Conservation (phyloP, 495 filamentous ascomycete species). For the Aspergillus homomorphus region DNA sequence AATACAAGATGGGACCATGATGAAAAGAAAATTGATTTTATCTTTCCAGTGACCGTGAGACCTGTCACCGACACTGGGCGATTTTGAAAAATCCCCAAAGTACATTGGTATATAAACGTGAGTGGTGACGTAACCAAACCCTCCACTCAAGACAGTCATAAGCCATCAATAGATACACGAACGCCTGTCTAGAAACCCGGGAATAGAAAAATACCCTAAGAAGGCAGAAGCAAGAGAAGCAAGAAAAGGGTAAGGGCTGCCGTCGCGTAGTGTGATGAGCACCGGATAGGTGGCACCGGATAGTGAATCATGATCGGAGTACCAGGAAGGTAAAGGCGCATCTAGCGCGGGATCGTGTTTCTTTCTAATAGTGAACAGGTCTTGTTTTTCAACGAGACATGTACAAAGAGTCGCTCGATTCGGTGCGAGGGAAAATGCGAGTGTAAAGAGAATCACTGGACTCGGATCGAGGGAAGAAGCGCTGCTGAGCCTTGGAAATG, state of each 20-base stretch:
- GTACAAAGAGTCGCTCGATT: slow-evolving; percentile 43
- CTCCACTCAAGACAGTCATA: slow-evolving; percentile 4
- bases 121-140: not conserved
- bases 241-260: not conserved
- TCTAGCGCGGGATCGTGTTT: slow-evolving; percentile 1
- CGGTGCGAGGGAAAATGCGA: slow-evolving; percentile 41
- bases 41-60: not conserved
- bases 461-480: slow-evolving; percentile 43
- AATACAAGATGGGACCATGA: not conserved
- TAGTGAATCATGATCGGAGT: not conserved
- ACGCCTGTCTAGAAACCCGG: slow-evolving; percentile 4
- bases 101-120: slow-evolving; percentile 4
- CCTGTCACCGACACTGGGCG: not conserved
- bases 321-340: not conserved
- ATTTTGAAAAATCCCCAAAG: not conserved
- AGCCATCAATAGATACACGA: slow-evolving; percentile 2
- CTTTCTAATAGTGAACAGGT: not conserved
- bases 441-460: slow-evolving; percentile 44
- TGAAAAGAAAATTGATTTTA: not conserved
- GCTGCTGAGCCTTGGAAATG: slow-evolving; percentile 42
- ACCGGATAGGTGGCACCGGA: not conserved
- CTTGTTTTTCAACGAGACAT: slow-evolving; percentile 33
- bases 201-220: not conserved
- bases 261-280: not conserved
- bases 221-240: not conserved